Evolutionary conservation across 441 rosid genomes (phyloP), one percentile per base, ranked within the genome.

Genomic region (Bocquillonia castaneifolia): DNA sequence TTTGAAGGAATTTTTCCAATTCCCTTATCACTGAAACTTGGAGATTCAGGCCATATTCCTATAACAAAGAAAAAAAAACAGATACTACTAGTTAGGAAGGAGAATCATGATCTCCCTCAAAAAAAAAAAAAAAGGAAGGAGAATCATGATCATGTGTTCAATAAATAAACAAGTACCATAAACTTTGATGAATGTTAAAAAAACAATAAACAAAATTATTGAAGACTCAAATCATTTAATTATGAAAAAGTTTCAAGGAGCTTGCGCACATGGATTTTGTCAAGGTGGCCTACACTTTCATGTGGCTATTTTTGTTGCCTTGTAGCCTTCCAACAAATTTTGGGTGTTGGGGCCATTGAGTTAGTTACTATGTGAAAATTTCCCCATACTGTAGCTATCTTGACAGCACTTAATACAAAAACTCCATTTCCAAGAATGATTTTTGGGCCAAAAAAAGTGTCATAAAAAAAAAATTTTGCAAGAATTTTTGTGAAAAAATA

Each of bases 31-130:
- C 36, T 79, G 71, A 91, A 91, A 73, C 96, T 91, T 26, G 81
- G 85, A 42, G 97, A 89, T 73, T 91, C 96, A 0, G 96, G 96
- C 96, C 96, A 89, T 64, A 91, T 83, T 1, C 96, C 96, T 89
- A 44, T 3, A 57, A 15, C 23, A 56, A 29, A 68, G 20, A 25
- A 51, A 22, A 3, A 14, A 4, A n/a, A n/a, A n/a, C n/a, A n/a
- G n/a, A n/a, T n/a, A n/a, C n/a, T n/a, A n/a, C n/a, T n/a, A n/a
- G n/a, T n/a, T n/a, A n/a, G n/a, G n/a, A n/a, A n/a, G n/a, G n/a
- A n/a, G n/a, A n/a, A n/a, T n/a, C n/a, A n/a, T n/a, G n/a, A n/a
- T n/a, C n/a, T n/a, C n/a, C n/a, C n/a, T n/a, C n/a, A n/a, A n/a
- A n/a, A n/a, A n/a, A n/a, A n/a, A n/a, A n/a, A n/a, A 32, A n/a